Evolutionary conservation across 768 basidiomycete species (phyloP).

Genomic region (Trametes meyenii): DNA sequence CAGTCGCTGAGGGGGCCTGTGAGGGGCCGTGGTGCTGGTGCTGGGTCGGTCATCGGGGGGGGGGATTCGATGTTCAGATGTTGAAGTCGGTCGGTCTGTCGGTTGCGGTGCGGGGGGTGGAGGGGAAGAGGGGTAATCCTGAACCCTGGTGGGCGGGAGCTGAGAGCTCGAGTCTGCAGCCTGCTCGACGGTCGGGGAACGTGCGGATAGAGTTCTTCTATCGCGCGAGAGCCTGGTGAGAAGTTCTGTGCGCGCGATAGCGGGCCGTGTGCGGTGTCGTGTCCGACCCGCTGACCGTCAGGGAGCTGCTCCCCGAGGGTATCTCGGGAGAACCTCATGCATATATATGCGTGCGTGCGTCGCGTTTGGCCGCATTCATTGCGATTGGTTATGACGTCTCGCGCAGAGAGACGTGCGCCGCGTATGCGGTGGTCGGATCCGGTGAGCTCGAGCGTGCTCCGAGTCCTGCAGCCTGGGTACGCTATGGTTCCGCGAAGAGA

Average conservation of each 20-base stretch:
- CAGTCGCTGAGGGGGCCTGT: conserved; percentile 40
- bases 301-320: neutral
- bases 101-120: too few relatives aligned
- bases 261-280: too few relatives aligned
- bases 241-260: too few relatives aligned
- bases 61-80: neutral
- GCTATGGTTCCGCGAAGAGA: neutral
- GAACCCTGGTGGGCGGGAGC: neutral
- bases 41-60: neutral
- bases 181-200: neutral
- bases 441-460: too few relatives aligned
- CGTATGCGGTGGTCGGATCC: neutral
- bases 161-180: neutral
- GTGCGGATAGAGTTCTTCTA: neutral
- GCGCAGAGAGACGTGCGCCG: too few relatives aligned
- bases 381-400: too few relatives aligned
- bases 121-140: neutral
- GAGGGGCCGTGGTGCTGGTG: conserved; percentile 1
- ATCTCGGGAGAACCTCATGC: neutral
- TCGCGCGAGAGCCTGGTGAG: too few relatives aligned
- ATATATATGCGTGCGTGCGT: too few relatives aligned
- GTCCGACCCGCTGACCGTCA: neutral
- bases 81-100: neutral
- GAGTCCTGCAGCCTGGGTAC: neutral
- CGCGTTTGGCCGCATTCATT: too few relatives aligned